Percentiles rank a stretch among this genome's conserved stretches.
Conservation (phyloP, 1,139 yeast genomes). For the Geotrichum klebahnii region DNA sequence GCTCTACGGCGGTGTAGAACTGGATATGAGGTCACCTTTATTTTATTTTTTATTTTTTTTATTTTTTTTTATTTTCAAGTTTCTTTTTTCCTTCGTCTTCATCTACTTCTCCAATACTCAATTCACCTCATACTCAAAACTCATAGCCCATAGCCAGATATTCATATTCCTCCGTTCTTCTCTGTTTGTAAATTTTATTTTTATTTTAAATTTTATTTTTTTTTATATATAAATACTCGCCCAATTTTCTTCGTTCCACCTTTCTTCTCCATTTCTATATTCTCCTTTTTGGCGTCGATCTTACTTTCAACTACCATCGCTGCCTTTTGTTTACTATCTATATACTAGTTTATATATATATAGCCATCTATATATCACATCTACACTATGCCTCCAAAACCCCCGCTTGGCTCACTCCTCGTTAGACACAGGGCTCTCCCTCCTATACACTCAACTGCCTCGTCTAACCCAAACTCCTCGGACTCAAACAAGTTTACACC, state of each 20-base stretch:
- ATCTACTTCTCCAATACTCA: neutral
- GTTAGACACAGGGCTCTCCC: conserved; percentile 14
- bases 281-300: too few relatives aligned
- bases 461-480: neutral
- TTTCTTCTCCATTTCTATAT: too few relatives aligned
- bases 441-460: conserved; percentile 1
- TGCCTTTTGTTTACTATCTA: too few relatives aligned
- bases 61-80: neutral
- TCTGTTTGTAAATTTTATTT: neutral
- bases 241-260: too few relatives aligned
- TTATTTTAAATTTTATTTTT: too few relatives aligned
- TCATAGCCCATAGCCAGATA: neutral
- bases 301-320: too few relatives aligned
- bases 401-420: conserved; percentile 10
- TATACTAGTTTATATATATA: too few relatives aligned
- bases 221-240: neutral
- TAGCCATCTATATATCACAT: too few relatives aligned
- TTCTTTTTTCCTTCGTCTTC: neutral
- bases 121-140: neutral
- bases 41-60: conserved; percentile 1
- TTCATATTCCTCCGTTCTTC: neutral
- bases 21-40: conserved; percentile 3
- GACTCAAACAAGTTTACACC: conserved; percentile 1
- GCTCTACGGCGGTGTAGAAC: too few relatives aligned
- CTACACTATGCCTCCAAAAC: conserved; percentile 15